phyloP scores from a whole-genome alignment of 495 filamentous ascomycete species.

The Astrocystis sublimbata region DNA sequence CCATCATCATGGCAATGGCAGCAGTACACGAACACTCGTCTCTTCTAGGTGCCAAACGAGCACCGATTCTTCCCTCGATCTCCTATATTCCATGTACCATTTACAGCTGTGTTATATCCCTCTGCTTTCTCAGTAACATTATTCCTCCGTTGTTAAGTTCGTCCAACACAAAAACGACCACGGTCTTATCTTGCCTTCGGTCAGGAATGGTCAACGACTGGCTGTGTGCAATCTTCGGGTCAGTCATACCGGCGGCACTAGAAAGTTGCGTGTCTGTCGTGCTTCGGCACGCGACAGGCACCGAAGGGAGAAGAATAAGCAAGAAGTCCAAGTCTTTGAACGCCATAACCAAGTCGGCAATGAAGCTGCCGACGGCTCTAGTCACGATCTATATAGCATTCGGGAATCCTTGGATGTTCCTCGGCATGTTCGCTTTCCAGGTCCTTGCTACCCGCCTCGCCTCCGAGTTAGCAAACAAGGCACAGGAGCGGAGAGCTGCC shows the following conservation, averaged over 20 bases:
- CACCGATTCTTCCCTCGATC: not conserved
- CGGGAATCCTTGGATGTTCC: constrained; percentile 6
- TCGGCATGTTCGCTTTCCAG: not conserved
- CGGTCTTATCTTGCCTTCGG: not conserved
- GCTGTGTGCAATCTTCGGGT: not conserved
- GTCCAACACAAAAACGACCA: not conserved
- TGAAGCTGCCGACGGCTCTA: constrained; percentile 7
- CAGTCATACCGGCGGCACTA: not conserved
- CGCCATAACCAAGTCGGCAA: not conserved
- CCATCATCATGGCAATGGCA: not conserved
- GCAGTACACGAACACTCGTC: constrained; percentile 3
- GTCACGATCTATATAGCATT: constrained; percentile 4
- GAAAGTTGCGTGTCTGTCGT: constrained; percentile 9
- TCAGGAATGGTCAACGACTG: constrained; percentile 9
- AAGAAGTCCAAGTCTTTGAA: constrained; percentile 5
- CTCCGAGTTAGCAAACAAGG: not conserved
- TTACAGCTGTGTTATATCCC: not conserved
- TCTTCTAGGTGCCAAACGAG: not conserved
- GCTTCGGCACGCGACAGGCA: not conserved
- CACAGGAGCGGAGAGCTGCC: constrained; percentile 4
- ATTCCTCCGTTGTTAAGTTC: not conserved
- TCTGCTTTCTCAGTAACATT: not conserved
- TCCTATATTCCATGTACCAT: not conserved
- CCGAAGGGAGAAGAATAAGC: not conserved
- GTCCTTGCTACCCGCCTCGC: not conserved